Conservation (phyloP, 257 asterid genomes). For the Misopates orontium region DNA sequence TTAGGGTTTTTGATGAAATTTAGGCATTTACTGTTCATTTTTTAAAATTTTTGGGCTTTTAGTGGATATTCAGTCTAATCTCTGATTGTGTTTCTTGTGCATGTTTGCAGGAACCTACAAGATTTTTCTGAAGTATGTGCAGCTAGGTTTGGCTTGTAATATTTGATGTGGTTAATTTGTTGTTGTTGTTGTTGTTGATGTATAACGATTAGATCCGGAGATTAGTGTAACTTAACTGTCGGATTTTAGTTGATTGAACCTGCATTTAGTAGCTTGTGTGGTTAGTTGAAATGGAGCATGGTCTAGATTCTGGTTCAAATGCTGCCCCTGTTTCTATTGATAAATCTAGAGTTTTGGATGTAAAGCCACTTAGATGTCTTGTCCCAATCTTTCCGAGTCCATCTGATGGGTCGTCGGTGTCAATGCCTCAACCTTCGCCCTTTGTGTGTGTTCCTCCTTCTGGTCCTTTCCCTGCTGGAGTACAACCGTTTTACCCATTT, state of each 20-base stretch:
- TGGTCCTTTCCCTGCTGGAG: slow-evolving; percentile 92
- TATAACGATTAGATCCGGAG: slow-evolving; percentile 1
- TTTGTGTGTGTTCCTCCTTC: slow-evolving; percentile 87
- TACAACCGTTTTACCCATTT: slow-evolving; percentile 87
- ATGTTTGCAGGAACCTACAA: slow-evolving; percentile 15
- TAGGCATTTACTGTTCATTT: slow-evolving; percentile 10
- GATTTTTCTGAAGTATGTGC: slow-evolving; percentile 14
- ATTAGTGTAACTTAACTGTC: not conserved
- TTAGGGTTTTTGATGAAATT: slow-evolving; percentile 28
- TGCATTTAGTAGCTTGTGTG: slow-evolving; percentile 25
- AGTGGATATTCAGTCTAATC: not conserved
- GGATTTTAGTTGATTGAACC: slow-evolving; percentile 14
- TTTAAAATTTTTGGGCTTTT: not conserved
- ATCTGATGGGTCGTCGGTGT: slow-evolving; percentile 48
- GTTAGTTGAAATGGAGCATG: slow-evolving; percentile 63
- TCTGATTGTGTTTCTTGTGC: slow-evolving; percentile 1
- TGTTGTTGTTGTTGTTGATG: slow-evolving; percentile 11
- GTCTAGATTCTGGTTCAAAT: slow-evolving; percentile 41
- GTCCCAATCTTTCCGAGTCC: slow-evolving; percentile 75
- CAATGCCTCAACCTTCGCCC: slow-evolving; percentile 67
- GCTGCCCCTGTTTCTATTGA: slow-evolving; percentile 38
- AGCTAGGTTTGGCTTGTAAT: slow-evolving; percentile 5
- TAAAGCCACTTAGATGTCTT: slow-evolving; percentile 77
- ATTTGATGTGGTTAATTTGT: not conserved
- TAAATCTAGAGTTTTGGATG: slow-evolving; percentile 72